Evolutionary conservation across 2,329 filamentous ascomycete genomes (phyloP), one percentile per base, ranked within the genome.

Genomic region (Apiospora saccharicola): DNA sequence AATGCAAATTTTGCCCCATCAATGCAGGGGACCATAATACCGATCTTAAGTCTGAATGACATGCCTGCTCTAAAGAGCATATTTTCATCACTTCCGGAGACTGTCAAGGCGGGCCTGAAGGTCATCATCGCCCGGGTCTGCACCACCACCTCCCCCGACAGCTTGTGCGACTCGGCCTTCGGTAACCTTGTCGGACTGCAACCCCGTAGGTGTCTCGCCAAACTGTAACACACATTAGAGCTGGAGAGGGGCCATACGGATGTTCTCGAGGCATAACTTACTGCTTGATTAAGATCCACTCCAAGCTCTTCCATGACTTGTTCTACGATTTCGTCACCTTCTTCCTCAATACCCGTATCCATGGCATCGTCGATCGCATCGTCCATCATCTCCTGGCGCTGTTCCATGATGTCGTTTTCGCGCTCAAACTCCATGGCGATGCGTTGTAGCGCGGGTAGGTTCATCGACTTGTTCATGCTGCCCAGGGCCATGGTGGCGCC

Each of bases 371-470:
- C 96, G 73, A 99, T 96, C 26, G 95, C 96, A 83, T 98, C 96
- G 80, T 98, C 96, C 96, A 99, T 98, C 94, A 99, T 98, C 83
- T 98, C 96, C 82, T 98, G 95, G 75, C 96, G 90, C 84, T 98
- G 95, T 78, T 99, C 96, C 96, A 99, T 99, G 73, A 99, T 95
- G 79, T 98, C 96, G 84, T 98, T 99, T 83, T 99, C 96, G 79
- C 94, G 92, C 85, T 99, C 96, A 79, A 99, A 99, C 80, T 99
- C 96, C 95, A 98, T 98, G 26, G 96, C 96, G 80, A 99, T 99
- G 72, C 96, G 91, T 82, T 98, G 96, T 46, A 99, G 87, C 24
- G 95, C 95, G 0, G 96, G 96, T 3, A 99, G 90, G 81, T 99
- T 98, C 95, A 98, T 98, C 75, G 94, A 94, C 75, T 93, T 90